Base-by-base conservation (phyloP, 2,329 filamentous ascomycete genomes). In the Neopestalotiopsis rosae region DNA sequence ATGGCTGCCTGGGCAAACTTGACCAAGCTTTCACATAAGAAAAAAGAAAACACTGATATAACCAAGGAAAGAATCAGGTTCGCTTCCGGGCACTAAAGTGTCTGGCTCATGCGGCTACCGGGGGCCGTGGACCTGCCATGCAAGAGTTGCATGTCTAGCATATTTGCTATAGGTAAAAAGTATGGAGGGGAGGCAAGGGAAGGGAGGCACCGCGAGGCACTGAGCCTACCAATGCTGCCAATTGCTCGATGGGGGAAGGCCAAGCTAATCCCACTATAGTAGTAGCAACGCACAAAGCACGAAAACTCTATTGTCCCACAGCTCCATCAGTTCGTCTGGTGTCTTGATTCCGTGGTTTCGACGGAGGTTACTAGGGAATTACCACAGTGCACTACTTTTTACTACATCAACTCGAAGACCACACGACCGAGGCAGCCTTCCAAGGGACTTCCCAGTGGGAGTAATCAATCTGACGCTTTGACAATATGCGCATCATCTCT, bases 401-500 rank as follows among this genome's bases (percentile, higher is more conserved):
- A 38, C 34, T 38, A 38, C 34, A 17, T 38, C 28, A 34, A 38
- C 17, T 38, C 24, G 32, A 63, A 34, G 20, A 65, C 20, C 12
- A 63, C 7, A n/a, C 38, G 40, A 38, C 10, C 34, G 40, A 40
- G 5, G 57, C 24, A 34, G n/a, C 59, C 30, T 12, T 34, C 20
- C 59, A 62, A 34, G 59, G 59, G 32, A 6, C 6, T 30, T 52
- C 66, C 66, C 58, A 49, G 24, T 14, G 10, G 24, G 9, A n/a
- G 52, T 45, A 59, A 59, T 67, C 45, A 59, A 67, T 63, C 17
- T 67, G 66, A 40, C 66, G 66, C 66, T 62, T 67, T 67, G 66
- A 67, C 59, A 63, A 67, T 67, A 67, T 67, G 66, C 66, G 61
- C 66, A 67, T 67, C 66, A 67, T 67, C 61, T 67, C 52, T 42